A percentile compares a stretch with the other conserved stretches of the same genome.
These are phyloP conservation scores for Lojkania enalia DNA, from an alignment of 2,329 filamentous ascomycete genomes.

Conservation along the genomic window DNA sequence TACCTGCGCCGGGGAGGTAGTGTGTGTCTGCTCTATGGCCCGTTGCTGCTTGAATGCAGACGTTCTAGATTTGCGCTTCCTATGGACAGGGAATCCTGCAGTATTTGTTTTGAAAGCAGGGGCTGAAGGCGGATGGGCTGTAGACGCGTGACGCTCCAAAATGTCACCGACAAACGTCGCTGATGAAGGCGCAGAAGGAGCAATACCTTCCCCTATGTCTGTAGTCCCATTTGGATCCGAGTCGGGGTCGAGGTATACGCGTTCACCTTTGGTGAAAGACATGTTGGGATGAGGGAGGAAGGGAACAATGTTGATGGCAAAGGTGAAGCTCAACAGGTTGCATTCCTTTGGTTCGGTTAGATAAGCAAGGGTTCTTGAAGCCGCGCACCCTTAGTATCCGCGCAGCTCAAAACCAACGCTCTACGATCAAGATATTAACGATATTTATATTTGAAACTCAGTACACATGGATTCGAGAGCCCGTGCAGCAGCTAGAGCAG, in stretches of 20 bases:
- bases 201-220: conserved; percentile 20
- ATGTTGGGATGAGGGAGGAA: conserved; percentile 31
- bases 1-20: conserved; percentile 19
- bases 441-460: too few relatives aligned
- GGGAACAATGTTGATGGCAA: too few relatives aligned
- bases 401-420: too few relatives aligned
- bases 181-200: conserved; percentile 21
- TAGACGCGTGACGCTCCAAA: conserved; percentile 68
- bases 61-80: conserved; percentile 66
- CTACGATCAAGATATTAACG: too few relatives aligned
- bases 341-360: too few relatives aligned
- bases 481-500: too few relatives aligned
- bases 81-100: conserved; percentile 87
- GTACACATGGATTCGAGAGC: too few relatives aligned
- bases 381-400: too few relatives aligned
- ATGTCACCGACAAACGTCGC: conserved; percentile 70
- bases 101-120: conserved; percentile 59
- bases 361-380: too few relatives aligned
- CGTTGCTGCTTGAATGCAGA: conserved; percentile 81
- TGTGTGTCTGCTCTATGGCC: conserved; percentile 20
- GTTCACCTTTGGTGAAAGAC: conserved; percentile 60
- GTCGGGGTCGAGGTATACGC: conserved; percentile 63
- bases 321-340: too few relatives aligned
- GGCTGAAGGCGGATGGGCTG: conserved; percentile 65
- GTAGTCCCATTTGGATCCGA: conserved; percentile 50